Conservation (phyloP, 495 filamentous ascomycete species). For the Hyaloscypha bicolor region DNA sequence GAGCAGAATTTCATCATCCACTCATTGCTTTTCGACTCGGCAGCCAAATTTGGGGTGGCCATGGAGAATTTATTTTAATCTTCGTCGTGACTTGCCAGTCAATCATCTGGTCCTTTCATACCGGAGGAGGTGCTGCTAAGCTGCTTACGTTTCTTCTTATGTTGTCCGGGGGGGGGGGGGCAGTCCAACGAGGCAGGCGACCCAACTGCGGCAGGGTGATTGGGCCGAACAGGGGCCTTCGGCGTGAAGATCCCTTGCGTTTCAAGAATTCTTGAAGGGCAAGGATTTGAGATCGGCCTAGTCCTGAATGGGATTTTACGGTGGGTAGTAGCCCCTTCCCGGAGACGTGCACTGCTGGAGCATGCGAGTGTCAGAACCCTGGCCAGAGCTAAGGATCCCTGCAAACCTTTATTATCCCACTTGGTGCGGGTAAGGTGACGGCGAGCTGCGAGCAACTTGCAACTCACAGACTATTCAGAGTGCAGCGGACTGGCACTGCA, state of each 20-base stretch:
- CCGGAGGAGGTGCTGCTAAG: constrained; percentile 22
- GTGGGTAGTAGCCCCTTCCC: background rate
- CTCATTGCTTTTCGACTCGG: background rate
- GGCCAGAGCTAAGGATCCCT: background rate
- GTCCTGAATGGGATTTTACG: background rate
- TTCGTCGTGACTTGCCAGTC: background rate
- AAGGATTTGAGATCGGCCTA: constrained; percentile 13
- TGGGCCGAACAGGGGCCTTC: constrained; percentile 4
- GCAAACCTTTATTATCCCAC: constrained; percentile 9
- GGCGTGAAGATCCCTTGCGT: constrained; percentile 18
- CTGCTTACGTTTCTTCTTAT: constrained; percentile 23
- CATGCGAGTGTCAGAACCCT: constrained; percentile 10
- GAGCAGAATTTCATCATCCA: background rate
- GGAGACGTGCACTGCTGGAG: background rate
- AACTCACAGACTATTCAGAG: background rate
- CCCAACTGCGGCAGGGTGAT: constrained; percentile 1
- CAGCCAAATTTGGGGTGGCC: background rate
- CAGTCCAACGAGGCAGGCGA: background rate
- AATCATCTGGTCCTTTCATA: constrained; percentile 22
- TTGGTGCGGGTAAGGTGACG: background rate
- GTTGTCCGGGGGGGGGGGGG: constrained; percentile 3
- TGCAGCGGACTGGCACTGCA: background rate
- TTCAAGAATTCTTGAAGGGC: constrained; percentile 13
- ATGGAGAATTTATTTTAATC: constrained; percentile 1
- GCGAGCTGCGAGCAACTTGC: background rate